Percentiles rank a stretch among this genome's conserved stretches.
Conservation (phyloP, 352 stramenopile genomes). For the Globisporangium paroecandrum region DNA sequence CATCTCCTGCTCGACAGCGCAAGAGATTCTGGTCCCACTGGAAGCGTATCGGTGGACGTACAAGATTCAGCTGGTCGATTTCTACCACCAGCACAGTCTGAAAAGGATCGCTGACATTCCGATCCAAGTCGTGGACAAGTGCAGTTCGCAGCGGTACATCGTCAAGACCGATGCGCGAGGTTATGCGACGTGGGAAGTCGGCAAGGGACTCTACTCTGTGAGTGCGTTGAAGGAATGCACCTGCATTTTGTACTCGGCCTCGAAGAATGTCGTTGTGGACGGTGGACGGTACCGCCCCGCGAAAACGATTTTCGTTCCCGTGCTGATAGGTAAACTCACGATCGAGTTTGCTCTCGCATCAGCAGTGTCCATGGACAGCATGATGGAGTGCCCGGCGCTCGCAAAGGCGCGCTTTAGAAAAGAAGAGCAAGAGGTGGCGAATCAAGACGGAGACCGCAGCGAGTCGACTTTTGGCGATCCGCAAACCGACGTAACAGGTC, state of each 20-base stretch:
- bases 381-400: background rate
- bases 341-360: constrained; percentile 27
- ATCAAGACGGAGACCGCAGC: background rate
- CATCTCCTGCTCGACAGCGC: constrained; percentile 23
- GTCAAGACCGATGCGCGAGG: constrained; percentile 40
- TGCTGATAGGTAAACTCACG: constrained; percentile 51
- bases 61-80: constrained; percentile 61
- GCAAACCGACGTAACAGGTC: background rate
- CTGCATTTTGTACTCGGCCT: constrained; percentile 63
- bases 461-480: background rate
- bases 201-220: constrained; percentile 60
- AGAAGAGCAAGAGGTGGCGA: background rate
- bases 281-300: constrained; percentile 49
- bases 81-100: constrained; percentile 45
- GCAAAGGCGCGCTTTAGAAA: constrained; percentile 9
- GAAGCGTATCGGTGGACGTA: constrained; percentile 64
- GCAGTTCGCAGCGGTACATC: constrained; percentile 40
- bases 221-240: constrained; percentile 44
- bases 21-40: constrained; percentile 56
- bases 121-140: constrained; percentile 55
- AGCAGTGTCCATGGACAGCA: background rate
- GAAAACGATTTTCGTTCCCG: constrained; percentile 47
- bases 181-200: constrained; percentile 47
- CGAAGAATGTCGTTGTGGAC: constrained; percentile 67
- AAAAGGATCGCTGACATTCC: constrained; percentile 44